A percentile compares a stretch with the other conserved stretches of the same genome.
Evolutionary conservation across 345 rosid species (phyloP).

Genomic region (Theobroma cacao): DNA sequence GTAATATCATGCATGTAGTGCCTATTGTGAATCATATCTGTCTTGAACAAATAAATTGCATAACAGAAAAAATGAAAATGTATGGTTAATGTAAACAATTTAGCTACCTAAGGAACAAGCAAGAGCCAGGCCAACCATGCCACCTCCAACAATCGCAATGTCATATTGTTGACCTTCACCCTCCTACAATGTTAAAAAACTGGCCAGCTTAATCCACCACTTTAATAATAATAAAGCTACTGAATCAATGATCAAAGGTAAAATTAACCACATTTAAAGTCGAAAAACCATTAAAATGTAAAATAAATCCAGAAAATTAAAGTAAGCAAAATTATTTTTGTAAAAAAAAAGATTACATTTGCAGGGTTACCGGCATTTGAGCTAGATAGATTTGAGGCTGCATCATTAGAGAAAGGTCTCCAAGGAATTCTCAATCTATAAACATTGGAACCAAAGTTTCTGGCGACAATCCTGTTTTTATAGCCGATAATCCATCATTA

Average conservation of each 20-base stretch:
- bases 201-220: not conserved
- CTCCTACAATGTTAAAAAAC: constrained; percentile 31
- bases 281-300: not conserved
- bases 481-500: not conserved
- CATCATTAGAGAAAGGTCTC: constrained; percentile 29
- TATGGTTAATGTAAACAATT: not conserved
- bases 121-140: constrained; percentile 96
- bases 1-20: not conserved
- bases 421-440: constrained; percentile 19
- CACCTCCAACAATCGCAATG: constrained; percentile 91
- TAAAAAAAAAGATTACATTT: constrained; percentile 22
- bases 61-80: not conserved
- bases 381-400: constrained; percentile 14
- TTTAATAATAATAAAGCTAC: not conserved
- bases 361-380: constrained; percentile 10
- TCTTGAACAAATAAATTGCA: not conserved
- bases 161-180: constrained; percentile 49
- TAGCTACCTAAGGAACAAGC: constrained; percentile 85
- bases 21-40: not conserved
- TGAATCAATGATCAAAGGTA: not conserved
- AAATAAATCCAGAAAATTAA: not conserved
- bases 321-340: not conserved
- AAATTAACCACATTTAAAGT: not conserved
- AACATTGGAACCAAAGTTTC: constrained; percentile 22
- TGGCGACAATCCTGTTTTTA: constrained; percentile 29